A percentile compares a stretch with the other conserved stretches of the same genome.
These are phyloP conservation scores for Heterobasidion occidentale DNA, from an alignment of 1,284 basidiomycete species.

Conservation along the genomic window DNA sequence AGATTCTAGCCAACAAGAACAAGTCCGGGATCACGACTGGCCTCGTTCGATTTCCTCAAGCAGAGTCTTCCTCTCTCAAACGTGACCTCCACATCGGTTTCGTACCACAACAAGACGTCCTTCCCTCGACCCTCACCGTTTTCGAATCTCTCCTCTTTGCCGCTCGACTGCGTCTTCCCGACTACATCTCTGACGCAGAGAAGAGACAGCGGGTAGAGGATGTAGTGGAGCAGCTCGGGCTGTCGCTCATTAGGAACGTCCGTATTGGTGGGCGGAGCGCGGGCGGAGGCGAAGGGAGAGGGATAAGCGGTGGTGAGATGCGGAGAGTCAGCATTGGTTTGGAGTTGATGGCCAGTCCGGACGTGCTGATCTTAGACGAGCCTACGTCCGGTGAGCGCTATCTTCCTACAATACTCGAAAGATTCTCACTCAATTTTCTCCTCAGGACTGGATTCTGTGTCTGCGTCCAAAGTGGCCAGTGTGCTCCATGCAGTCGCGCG, in stretches of 20 bases:
- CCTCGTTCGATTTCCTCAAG: conserved; percentile 46
- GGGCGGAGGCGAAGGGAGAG: conserved; percentile 56
- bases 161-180: conserved; percentile 76
- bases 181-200: conserved; percentile 58
- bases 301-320: conserved; percentile 85
- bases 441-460: conserved; percentile 76
- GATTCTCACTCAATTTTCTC: neutral
- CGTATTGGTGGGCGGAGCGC: conserved; percentile 50
- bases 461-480: conserved; percentile 70
- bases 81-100: conserved; percentile 59
- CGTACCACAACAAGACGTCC: conserved; percentile 80
- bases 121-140: conserved; percentile 76
- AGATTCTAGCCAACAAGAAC: conserved; percentile 71
- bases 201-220: conserved; percentile 65
- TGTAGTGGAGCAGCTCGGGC: conserved; percentile 71
- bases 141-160: conserved; percentile 81
- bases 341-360: conserved; percentile 74
- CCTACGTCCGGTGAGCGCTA: conserved; percentile 63
- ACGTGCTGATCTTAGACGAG: conserved; percentile 78
- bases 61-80: conserved; percentile 10
- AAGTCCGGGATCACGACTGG: conserved; percentile 71
- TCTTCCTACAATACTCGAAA: conserved; percentile 10
- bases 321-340: conserved; percentile 79
- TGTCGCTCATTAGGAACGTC: conserved; percentile 61
- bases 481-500: conserved; percentile 71